phyloP scores from a whole-genome alignment of 495 filamentous ascomycete genomes.

The Xylaria palmicola region DNA sequence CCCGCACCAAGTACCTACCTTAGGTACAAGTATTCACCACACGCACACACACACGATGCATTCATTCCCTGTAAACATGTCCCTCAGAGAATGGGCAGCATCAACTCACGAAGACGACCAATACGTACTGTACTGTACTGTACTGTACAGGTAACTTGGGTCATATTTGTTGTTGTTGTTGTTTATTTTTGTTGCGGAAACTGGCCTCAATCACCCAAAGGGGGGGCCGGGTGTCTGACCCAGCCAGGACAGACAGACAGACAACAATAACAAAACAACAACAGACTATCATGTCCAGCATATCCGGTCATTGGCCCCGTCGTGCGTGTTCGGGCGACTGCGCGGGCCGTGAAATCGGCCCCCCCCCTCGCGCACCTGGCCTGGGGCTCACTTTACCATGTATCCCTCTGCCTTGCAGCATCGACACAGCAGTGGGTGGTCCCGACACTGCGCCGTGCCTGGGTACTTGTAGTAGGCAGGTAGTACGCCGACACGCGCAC shows the following conservation, averaged over 20 bases:
- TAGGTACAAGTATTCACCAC: neutral
- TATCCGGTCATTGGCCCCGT: constrained; percentile 4
- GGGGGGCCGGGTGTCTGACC: constrained; percentile 8
- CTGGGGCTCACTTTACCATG: too few relatives aligned
- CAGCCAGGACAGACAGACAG: neutral
- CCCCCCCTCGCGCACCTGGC: constrained; percentile 15
- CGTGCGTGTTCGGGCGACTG: neutral
- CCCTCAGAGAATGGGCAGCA: neutral
- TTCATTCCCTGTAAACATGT: constrained; percentile 5
- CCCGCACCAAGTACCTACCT: neutral
- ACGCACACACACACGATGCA: neutral
- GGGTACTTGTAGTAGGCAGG: too few relatives aligned
- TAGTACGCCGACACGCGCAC: too few relatives aligned
- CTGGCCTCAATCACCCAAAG: constrained; percentile 12
- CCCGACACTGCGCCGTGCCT: too few relatives aligned
- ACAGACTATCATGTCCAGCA: neutral
- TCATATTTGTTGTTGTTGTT: too few relatives aligned
- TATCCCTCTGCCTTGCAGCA: too few relatives aligned
- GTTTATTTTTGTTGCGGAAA: neutral
- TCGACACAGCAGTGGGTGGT: too few relatives aligned
- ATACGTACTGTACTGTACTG: too few relatives aligned
- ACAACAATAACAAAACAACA: constrained; percentile 19
- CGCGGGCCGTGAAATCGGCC: neutral
- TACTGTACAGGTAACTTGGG: too few relatives aligned
- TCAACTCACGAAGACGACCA: constrained; percentile 1